Conservation (phyloP, 83 land plant genomes). For the Picea engelmannii region DNA sequence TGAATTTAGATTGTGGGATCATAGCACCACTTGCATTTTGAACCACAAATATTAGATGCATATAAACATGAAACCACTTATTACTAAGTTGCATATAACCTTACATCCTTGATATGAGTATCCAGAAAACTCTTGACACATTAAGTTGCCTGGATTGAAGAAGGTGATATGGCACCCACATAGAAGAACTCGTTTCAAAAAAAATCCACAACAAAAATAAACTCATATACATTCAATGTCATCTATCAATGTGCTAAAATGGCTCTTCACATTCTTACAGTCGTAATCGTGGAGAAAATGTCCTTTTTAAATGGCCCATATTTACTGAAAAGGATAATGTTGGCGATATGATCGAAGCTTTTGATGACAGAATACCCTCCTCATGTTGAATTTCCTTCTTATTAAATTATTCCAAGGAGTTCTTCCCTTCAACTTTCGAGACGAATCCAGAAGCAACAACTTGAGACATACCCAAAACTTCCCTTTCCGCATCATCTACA, state of each 20-base stretch:
- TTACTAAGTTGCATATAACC: neutral
- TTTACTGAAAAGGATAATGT: slow-evolving; percentile 14
- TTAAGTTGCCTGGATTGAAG: neutral
- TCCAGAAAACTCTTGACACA: neutral
- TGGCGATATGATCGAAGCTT: slow-evolving; percentile 7
- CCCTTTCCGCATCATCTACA: slow-evolving; percentile 24
- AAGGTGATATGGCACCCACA: neutral
- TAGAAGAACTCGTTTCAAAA: neutral
- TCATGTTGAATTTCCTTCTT: slow-evolving; percentile 4
- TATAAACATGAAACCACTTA: neutral
- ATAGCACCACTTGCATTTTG: neutral
- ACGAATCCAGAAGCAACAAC: neutral
- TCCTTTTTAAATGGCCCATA: slow-evolving; percentile 14
- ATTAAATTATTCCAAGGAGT: neutral
- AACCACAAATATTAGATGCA: neutral
- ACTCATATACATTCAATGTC: no score
- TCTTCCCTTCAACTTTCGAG: neutral
- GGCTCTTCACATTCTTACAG: slow-evolving; percentile 8
- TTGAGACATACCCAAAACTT: slow-evolving; percentile 13
- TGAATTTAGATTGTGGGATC: neutral
- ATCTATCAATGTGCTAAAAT: no score
- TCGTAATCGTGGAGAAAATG: slow-evolving; percentile 16
- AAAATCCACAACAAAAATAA: neutral
- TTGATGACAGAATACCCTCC: slow-evolving; percentile 3
- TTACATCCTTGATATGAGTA: neutral